Base-by-base conservation (phyloP, 495 filamentous ascomycete species). In the Daldinia concentrica region DNA sequence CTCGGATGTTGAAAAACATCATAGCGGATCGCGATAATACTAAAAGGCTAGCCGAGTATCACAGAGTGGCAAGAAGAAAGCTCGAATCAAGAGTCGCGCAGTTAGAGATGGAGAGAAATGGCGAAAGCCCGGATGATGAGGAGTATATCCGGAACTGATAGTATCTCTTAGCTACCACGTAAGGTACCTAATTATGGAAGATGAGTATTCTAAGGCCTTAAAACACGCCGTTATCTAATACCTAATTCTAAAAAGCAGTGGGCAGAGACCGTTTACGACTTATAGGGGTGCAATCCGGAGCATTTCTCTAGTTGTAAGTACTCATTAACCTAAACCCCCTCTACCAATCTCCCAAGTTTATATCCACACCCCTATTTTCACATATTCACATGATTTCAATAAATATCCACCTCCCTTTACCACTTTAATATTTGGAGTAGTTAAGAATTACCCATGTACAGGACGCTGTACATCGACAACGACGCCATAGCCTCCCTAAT, bases 101-200 rank as follows among this genome's bases (percentile, higher is more conserved):
- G 15, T 6, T 73, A 27, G 51, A 58, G 36, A 50, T 15, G 8
- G 60, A 59, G 26, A 62, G n/a, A 19, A 19, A 58, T 27, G n/a
- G 52, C 30, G 22, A 34, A 19, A 32, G 34, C 6, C 15, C 43
- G 4, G 67, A 66, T 17, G 30, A 48, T 1, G 71, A 74, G 17
- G 67, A 71, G 0, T 74, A 74, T 39, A 58, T 71, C 1, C 55
- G 67, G 9, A 30, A 67, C n/a, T 71, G 24, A 57, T 11, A 27
- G 14, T 2, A 15, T 4, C 4, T 12, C 34, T 14, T 34, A 6
- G 32, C 9, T 2, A 36, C 34, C 11, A 36, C 34, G 9, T 11
- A 14, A 14, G 34, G 15, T 30, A n/a, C n/a, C n/a, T n/a, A 30
- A 58, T 4, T 39, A 60, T 6, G 43, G 43, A 61, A 24, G 17